phyloP scores from a whole-genome alignment of 805 yeast species.

The Candida silvicultrix region DNA sequence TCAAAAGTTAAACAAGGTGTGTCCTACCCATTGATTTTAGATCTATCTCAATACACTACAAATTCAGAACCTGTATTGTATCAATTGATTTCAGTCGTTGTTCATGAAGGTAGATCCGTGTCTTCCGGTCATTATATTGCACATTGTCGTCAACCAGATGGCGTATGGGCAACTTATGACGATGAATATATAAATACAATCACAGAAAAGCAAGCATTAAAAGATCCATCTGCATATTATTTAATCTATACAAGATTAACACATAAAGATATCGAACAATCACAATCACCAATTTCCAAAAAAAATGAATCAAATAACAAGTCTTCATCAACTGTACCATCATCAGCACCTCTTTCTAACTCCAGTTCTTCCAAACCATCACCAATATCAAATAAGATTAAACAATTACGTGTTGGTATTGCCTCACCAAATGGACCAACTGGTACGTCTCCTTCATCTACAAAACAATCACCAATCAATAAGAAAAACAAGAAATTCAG shows the following conservation, averaged over 20 bases:
- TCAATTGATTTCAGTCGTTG: conserved; percentile 75
- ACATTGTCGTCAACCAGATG: conserved; percentile 88
- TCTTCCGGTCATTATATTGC: conserved; percentile 92
- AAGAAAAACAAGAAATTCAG: conserved; percentile 10
- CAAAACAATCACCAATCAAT: no score
- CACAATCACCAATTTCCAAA: conserved; percentile 1
- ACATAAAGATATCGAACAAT: conserved; percentile 35
- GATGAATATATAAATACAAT: conserved; percentile 81
- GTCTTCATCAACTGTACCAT: not conserved
- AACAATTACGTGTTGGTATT: not conserved
- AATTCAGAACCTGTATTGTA: conserved; percentile 46
- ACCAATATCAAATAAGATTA: not conserved
- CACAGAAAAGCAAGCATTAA: conserved; percentile 65
- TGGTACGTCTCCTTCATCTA: not conserved
- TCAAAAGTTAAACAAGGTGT: conserved; percentile 87
- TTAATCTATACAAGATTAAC: conserved; percentile 77
- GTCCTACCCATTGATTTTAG: conserved; percentile 70
- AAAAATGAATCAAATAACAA: not conserved
- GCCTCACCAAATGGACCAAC: not conserved
- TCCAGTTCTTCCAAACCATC: not conserved
- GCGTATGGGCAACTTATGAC: conserved; percentile 89
- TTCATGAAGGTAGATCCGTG: conserved; percentile 91
- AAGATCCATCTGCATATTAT: conserved; percentile 87
- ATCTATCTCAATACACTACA: conserved; percentile 58
- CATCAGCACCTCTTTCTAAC: not conserved